Evolutionary conservation across 768 basidiomycete species (phyloP), one percentile per base, ranked within the genome.

Genomic region (Fomitopsis pulvina): DNA sequence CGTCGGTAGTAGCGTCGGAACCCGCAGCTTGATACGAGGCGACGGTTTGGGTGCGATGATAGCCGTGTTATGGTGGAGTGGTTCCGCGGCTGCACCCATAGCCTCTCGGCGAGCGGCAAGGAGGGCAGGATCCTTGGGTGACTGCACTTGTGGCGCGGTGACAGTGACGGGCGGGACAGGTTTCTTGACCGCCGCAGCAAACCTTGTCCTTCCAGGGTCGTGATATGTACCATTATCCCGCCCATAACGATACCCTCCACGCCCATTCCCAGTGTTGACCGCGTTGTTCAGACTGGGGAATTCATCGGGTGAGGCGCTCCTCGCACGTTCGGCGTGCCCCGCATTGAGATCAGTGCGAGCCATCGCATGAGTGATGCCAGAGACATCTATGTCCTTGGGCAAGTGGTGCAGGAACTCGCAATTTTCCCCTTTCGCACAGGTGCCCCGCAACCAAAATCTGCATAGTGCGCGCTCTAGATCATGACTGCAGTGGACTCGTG

Each of bases 401-500:
- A 94, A 71, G 63, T 90, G 88, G 63, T 96, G 94, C 62, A 96
- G 68, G 68, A 98, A 98, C 69, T 97, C 96, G 79, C 94, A 98
- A 56, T 78, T 81, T 50, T 95, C 93, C 48, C 93, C 89, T 66
- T 99, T 99, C 26, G 94, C 91, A 62, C 96, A 99, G 40, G 92
- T 92, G 4, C 95, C 95, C 45, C 94, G 81, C 26, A 99, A 77
- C 96, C 96, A 99, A 73, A 99, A 99, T 29, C 96, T 86, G 69
- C 89, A 93, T 20, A 97, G 66, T 1, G 94, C 94, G 37, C 94
- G 81, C 66, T 97, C 94, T 3, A 96, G 78, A 61, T 97, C 94
- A 63, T 96, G 94, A 59, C 94, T 96, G 57, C n/a, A 8, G 18
- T 16, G 14, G 5, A 5, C 34, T 16, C 11, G 6, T 14, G 14